Conservation (phyloP, 2,329 filamentous ascomycete genomes). For the Fusarium transvaalense region DNA sequence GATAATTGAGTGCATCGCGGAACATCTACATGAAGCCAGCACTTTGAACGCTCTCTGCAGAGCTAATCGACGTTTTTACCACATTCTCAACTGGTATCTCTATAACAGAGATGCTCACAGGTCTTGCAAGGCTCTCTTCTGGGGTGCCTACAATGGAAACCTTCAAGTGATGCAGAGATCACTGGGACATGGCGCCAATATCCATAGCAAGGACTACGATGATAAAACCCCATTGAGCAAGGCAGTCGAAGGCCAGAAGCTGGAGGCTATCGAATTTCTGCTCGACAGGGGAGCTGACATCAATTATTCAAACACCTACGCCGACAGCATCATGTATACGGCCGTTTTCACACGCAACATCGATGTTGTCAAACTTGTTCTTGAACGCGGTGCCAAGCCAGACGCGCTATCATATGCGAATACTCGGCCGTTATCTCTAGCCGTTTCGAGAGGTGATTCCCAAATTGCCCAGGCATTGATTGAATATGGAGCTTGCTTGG, state of each 20-base stretch:
- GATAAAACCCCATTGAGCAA: not conserved
- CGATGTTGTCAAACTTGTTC: not conserved
- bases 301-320: not conserved
- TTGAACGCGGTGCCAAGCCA: not conserved
- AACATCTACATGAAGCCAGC: not conserved
- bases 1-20: conserved; percentile 1
- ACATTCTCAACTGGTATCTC: not conserved
- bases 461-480: conserved; percentile 1
- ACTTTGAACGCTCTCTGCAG: conserved; percentile 2
- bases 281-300: conserved; percentile 1
- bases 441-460: not conserved
- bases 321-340: conserved; percentile 7
- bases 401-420: not conserved
- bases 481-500: not conserved
- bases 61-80: not conserved
- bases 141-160: not conserved
- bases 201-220: not conserved
- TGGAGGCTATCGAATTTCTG: not conserved
- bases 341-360: not conserved
- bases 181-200: not conserved
- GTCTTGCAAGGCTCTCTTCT: not conserved
- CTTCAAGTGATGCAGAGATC: not conserved
- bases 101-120: not conserved
- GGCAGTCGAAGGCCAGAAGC: not conserved
- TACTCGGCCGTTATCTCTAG: not conserved